A percentile compares a stretch with the other conserved stretches of the same genome.
These are phyloP conservation scores for Phytophthora idaei DNA, from an alignment of 352 stramenopile species.

Conservation along the genomic window DNA sequence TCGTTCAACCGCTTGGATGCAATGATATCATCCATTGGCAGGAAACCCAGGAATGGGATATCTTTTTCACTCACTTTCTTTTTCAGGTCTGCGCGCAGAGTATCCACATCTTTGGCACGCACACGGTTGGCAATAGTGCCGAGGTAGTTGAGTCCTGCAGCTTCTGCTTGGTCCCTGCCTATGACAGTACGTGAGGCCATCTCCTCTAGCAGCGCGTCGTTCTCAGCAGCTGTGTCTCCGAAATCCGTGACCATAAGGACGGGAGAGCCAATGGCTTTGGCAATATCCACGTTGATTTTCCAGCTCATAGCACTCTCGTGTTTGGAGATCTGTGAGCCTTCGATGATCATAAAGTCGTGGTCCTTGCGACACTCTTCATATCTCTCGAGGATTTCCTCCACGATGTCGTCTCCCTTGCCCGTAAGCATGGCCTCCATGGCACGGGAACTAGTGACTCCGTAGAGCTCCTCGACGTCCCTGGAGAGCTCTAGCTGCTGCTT, in stretches of 20 bases:
- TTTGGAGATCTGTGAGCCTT: slow-evolving; percentile 67
- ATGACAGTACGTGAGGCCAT: slow-evolving; percentile 63
- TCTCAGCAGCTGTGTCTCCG: slow-evolving; percentile 23
- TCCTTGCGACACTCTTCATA: slow-evolving; percentile 57
- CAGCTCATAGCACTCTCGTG: slow-evolving; percentile 78
- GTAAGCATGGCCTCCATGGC: slow-evolving; percentile 58
- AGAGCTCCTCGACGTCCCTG: slow-evolving; percentile 47
- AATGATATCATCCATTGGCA: slow-evolving; percentile 69
- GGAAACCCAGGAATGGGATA: slow-evolving; percentile 69
- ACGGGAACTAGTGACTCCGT: slow-evolving; percentile 63
- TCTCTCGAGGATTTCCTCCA: slow-evolving; percentile 70
- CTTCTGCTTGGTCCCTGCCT: slow-evolving; percentile 65
- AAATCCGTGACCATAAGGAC: slow-evolving; percentile 71
- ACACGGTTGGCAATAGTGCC: slow-evolving; percentile 82
- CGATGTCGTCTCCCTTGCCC: slow-evolving; percentile 66
- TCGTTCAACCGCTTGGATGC: slow-evolving; percentile 81
- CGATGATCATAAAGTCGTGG: slow-evolving; percentile 88
- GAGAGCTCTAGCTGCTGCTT: slow-evolving; percentile 58
- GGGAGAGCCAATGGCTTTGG: slow-evolving; percentile 66
- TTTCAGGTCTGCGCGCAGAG: slow-evolving; percentile 34
- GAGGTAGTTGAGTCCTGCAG: slow-evolving; percentile 64
- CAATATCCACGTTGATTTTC: slow-evolving; percentile 85
- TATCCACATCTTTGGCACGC: slow-evolving; percentile 34
- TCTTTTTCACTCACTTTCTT: slow-evolving; percentile 39
- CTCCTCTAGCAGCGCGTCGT: slow-evolving; percentile 47